Percentiles rank a stretch among this genome's conserved stretches.
These are phyloP conservation scores for Fusarium fracticaudum DNA, from an alignment of 2,329 filamentous ascomycete species.

Conservation along the genomic window DNA sequence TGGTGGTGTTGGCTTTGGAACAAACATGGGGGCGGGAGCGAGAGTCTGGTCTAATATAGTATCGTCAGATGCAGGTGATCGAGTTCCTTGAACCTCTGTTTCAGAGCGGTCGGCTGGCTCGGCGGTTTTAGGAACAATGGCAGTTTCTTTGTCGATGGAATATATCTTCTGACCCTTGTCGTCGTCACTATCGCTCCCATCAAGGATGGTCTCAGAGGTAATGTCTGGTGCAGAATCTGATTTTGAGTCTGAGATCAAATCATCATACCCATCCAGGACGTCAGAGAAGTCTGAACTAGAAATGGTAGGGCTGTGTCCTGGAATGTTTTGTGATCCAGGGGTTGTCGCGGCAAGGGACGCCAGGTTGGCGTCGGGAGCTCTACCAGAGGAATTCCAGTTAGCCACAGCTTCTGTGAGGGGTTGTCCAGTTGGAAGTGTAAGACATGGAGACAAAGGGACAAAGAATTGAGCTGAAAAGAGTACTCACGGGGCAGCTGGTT, in stretches of 20 bases:
- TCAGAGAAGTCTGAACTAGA: slow-evolving; percentile 55
- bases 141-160: slow-evolving; percentile 37
- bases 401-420: slow-evolving; percentile 19
- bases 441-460: slow-evolving; percentile 16
- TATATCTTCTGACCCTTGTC: slow-evolving; percentile 34
- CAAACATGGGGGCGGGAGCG: slow-evolving; percentile 58
- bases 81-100: slow-evolving; percentile 43
- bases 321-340: slow-evolving; percentile 50
- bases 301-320: slow-evolving; percentile 54
- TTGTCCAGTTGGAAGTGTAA: not conserved
- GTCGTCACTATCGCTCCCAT: slow-evolving; percentile 42
- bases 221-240: slow-evolving; percentile 42
- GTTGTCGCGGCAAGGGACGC: slow-evolving; percentile 34
- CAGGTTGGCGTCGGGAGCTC: slow-evolving; percentile 40
- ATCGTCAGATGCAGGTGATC: slow-evolving; percentile 45
- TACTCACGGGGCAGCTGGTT: slow-evolving; percentile 43
- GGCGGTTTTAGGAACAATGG: slow-evolving; percentile 9
- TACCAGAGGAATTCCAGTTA: slow-evolving; percentile 44
- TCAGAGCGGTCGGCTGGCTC: slow-evolving; percentile 16
- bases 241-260: slow-evolving; percentile 51
- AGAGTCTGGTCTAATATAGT: slow-evolving; percentile 53
- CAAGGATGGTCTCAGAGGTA: slow-evolving; percentile 39
- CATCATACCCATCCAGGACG: slow-evolving; percentile 56
- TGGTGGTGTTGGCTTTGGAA: slow-evolving; percentile 61
- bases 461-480: not conserved